Evolutionary conservation across 2,329 filamentous ascomycete species (phyloP), one percentile per base, ranked within the genome.

Genomic region (Stromatinia cepivora): DNA sequence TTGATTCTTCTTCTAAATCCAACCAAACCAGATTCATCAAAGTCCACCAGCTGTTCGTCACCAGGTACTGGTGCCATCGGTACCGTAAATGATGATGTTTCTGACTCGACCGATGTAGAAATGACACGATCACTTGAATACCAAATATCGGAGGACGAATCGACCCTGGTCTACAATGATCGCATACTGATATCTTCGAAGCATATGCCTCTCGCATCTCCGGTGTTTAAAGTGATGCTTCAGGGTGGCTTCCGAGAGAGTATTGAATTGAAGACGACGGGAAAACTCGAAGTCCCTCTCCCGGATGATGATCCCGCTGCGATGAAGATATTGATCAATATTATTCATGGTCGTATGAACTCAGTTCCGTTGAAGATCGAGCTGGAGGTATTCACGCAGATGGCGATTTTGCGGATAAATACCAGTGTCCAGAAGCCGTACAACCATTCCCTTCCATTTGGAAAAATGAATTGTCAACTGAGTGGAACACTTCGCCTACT

Each of bases 181-280:
- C 20, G 4, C 1, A 36, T 63, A 25, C 25, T 67, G 3, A 45
- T 61, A n/a, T 67, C 66, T 15, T 67, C 56, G 4, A 62, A 62
- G 25, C 66, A 67, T 31, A 59, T 67, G 66, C 28, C 20, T 31
- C 17, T 67, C 10, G 66, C 56, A 4, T 67, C 66, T 20, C 57
- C 45, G 10, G 34, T 52, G 8, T 67, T 67, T 3, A 62, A 54
- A 11, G 66, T 56, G 9, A 61, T 67, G 66, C 22, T 67, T 8
- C n/a, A 67, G 13, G 56, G 46, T 1, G 10, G 11, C 1, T 61
- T 67, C 3, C 31, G 4, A 6, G 54, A 67, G 28, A 45, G 45
- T 22, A n/a, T 34, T 3, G 42, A 34, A 17, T 6, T 67, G 7
- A 58, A 31, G 6, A 25, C 10, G 1, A 31, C 4, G 25, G 46